Conservation (phyloP, 129 eudicot genomes). For the Heracleum sosnowskyi region DNA sequence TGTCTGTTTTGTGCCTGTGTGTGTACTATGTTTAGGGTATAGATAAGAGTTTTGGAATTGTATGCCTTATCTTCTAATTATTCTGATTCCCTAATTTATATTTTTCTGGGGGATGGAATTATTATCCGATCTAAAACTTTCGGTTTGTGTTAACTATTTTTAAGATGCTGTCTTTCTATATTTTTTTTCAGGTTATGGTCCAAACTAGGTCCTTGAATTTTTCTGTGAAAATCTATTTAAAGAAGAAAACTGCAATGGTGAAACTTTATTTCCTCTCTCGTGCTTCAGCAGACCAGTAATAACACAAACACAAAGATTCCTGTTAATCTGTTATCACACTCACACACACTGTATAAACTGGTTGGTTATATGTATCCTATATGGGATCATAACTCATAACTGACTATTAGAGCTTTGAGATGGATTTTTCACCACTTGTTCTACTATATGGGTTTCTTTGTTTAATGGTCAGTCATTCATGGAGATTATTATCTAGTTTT, state of each 20-base stretch:
- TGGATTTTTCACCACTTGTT: slow-evolving; percentile 12
- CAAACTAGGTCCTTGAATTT: slow-evolving; percentile 10
- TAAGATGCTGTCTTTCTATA: slow-evolving; percentile 9
- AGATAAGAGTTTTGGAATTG: background rate
- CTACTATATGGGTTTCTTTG: slow-evolving; percentile 15
- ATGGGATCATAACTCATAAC: background rate
- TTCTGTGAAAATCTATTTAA: slow-evolving; percentile 9
- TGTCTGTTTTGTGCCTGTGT: background rate
- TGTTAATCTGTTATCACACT: slow-evolving; percentile 11
- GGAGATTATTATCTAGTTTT: slow-evolving; percentile 1
- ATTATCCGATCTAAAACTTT: slow-evolving; percentile 12
- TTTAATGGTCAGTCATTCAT: slow-evolving; percentile 7
- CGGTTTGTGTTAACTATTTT: slow-evolving; percentile 27
- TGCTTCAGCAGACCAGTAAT: slow-evolving; percentile 9
- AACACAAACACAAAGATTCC: slow-evolving; percentile 9
- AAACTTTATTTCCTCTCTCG: slow-evolving; percentile 20
- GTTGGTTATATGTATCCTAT: background rate
- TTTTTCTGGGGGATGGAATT: slow-evolving; percentile 3
- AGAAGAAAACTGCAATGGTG: slow-evolving; percentile 13
- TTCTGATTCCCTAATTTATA: slow-evolving; percentile 3
- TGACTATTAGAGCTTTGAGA: background rate
- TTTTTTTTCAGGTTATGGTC: background rate
- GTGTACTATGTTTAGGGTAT: background rate
- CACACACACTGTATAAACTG: too few species aligned
- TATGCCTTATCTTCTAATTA: slow-evolving; percentile 6